A percentile compares a stretch with the other conserved stretches of the same genome.
phyloP scores from a whole-genome alignment of 306 rosid species.

The Quercus aquifolioides region DNA sequence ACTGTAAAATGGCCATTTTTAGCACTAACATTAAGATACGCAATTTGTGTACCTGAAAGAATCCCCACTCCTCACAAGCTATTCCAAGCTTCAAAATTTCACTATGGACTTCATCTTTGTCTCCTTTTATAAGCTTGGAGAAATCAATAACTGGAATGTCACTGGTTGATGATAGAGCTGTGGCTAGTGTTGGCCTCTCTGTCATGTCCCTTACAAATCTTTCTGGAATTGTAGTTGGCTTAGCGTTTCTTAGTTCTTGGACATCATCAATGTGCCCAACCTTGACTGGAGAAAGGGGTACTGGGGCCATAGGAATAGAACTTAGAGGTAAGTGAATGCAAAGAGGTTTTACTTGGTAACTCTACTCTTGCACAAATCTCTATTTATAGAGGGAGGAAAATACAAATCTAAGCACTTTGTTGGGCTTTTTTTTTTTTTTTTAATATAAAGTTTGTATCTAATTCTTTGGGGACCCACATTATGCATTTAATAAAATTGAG shows the following conservation, averaged over 20 bases:
- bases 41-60: constrained; percentile 73
- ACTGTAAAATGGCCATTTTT: not conserved
- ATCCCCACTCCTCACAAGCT: constrained; percentile 90
- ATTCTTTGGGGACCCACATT: constrained; percentile 23
- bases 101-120: constrained; percentile 35
- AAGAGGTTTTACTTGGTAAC: constrained; percentile 10
- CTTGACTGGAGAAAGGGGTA: constrained; percentile 42
- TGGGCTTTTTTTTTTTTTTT: not conserved
- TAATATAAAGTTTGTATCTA: not conserved
- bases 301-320: constrained; percentile 65
- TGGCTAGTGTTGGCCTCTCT: constrained; percentile 61
- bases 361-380: constrained; percentile 9
- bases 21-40: not conserved
- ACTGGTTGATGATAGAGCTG: constrained; percentile 24
- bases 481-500: constrained; percentile 13
- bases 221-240: constrained; percentile 65
- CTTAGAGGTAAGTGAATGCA: not conserved
- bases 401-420: constrained; percentile 17
- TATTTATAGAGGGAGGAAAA: constrained; percentile 55
- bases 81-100: constrained; percentile 54
- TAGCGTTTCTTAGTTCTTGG: constrained; percentile 75
- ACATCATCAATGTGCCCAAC: constrained; percentile 93
- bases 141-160: constrained; percentile 74
- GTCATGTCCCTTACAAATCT: constrained; percentile 76
- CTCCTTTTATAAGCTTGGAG: constrained; percentile 55